Percentiles rank a stretch among this genome's conserved stretches.
Evolutionary conservation across 345 rosid genomes (phyloP).

Genomic region (Gossypium ekmanianum): DNA sequence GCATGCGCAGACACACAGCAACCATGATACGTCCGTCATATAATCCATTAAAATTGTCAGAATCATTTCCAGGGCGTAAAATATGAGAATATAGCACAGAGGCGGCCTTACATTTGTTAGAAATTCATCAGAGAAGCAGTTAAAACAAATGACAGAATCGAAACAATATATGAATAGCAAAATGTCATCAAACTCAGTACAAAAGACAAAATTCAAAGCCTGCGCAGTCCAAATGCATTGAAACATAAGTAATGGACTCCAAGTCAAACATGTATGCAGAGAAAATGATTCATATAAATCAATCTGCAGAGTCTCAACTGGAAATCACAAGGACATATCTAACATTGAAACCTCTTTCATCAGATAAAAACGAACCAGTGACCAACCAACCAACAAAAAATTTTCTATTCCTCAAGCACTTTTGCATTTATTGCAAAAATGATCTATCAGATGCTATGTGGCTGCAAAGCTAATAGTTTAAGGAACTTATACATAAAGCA

Average conservation of each 20-base stretch:
- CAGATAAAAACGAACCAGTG: not conserved
- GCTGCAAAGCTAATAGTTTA: not conserved
- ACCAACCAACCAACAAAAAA: not conserved
- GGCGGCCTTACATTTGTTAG: not conserved
- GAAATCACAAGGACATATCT: not conserved
- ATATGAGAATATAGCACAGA: not conserved
- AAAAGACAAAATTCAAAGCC: not conserved
- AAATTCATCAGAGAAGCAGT: not conserved
- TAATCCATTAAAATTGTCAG: not conserved
- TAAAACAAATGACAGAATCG: not conserved
- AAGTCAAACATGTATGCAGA: slow-evolving; percentile 3
- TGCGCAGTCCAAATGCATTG: not conserved
- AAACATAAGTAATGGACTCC: not conserved
- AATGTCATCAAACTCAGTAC: not conserved
- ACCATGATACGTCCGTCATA: not conserved
- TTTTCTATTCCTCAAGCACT: not conserved
- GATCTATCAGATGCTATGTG: not conserved
- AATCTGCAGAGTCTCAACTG: not conserved
- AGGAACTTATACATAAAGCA: not conserved
- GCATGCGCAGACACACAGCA: not conserved
- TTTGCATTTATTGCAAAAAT: not conserved
- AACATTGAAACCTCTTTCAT: not conserved
- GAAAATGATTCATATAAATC: not conserved
- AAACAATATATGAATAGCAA: not conserved
- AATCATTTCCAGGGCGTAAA: not conserved